Conservation (phyloP, 2,329 filamentous ascomycete species). For the Paecilomyces dactylethromorphus region DNA sequence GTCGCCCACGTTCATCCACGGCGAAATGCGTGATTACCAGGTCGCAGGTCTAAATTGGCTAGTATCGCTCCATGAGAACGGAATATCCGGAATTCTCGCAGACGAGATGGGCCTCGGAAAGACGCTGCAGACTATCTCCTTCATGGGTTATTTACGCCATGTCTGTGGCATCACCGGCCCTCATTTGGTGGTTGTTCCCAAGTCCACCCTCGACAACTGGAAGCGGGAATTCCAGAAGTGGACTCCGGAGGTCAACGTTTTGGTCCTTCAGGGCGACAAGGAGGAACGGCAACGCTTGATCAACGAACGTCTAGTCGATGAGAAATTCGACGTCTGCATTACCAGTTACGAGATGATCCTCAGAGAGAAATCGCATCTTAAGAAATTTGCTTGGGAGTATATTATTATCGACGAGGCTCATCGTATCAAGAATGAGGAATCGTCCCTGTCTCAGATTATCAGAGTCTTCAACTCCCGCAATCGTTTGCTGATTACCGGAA, state of each 20-base stretch:
- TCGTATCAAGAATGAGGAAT: slow-evolving; percentile 99
- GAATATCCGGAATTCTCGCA: slow-evolving; percentile 94
- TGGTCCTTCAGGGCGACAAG: slow-evolving; percentile 91
- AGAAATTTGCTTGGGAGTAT: slow-evolving; percentile 99
- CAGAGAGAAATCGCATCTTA: slow-evolving; percentile 85
- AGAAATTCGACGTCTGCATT: slow-evolving; percentile 96
- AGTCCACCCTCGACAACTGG: slow-evolving; percentile 98
- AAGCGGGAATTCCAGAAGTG: slow-evolving; percentile 87
- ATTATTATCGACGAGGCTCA: slow-evolving; percentile 99
- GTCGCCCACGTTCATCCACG: slow-evolving; percentile 81
- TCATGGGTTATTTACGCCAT: slow-evolving; percentile 89
- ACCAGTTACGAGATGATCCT: slow-evolving; percentile 99
- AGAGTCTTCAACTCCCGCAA: slow-evolving; percentile 94
- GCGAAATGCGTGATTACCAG: slow-evolving; percentile 94
- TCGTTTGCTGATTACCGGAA: slow-evolving; percentile 90
- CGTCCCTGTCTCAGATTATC: slow-evolving; percentile 91
- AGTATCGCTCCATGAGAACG: slow-evolving; percentile 94
- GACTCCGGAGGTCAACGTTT: slow-evolving; percentile 91
- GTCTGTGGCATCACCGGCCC: slow-evolving; percentile 84
- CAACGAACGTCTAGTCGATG: slow-evolving; percentile 81
- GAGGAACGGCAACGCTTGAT: slow-evolving; percentile 86
- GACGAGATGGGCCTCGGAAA: slow-evolving; percentile 99
- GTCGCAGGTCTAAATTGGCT: slow-evolving; percentile 95
- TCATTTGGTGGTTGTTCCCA: slow-evolving; percentile 86
- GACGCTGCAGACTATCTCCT: slow-evolving; percentile 94